Evolutionary conservation across 2,329 filamentous ascomycete genomes (phyloP), one percentile per base, ranked within the genome.

Genomic region (Magnaporthiopsis poae): DNA sequence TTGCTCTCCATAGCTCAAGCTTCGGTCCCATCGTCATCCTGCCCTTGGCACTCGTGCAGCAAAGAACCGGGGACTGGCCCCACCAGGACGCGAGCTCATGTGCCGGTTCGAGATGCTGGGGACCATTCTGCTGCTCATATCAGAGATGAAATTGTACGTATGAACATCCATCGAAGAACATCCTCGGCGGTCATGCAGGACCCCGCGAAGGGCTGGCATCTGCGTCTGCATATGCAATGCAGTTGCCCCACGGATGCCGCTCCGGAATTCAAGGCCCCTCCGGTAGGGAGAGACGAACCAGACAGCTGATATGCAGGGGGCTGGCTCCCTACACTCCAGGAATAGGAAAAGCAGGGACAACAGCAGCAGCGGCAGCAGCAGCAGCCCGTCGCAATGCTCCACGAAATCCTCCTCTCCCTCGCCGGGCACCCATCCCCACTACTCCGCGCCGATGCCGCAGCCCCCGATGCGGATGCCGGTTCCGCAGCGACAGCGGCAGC

Each of bases 341-440:
- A 64, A 29, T 39, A 35, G 61, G 29, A 39, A 64, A 8, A 59
- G 63, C 15, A 11, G 29, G 35, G 31, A 25, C 7, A 8, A 5
- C 27, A 52, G 65, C 65, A 63, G 39, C 61, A 31, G 31, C 39
- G 62, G 60, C 67, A 61, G 21, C 35, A n/a, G 27, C 29, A 33
- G 46, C 63, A 64, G 25, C 11, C 56, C 69, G 63, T 66, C 71
- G 72, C 71, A 71, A 99, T 99, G 95, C 90, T 99, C 77, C 95
- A 98, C 86, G 95, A 99, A 83, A 92, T 99, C 80, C 88, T 98
- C 78, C 89, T 99, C 78, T 94, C 93, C 77, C 88, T 98, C 78
- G 96, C 93, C 73, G 94, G 95, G 71, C 91, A 98, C 79, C 90
- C 91, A 70, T 97, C 94, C 70, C 90, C 92, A 71, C 86, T 98